Base-by-base conservation (phyloP, 345 rosid genomes). In the Bruguiera parviflora region DNA sequence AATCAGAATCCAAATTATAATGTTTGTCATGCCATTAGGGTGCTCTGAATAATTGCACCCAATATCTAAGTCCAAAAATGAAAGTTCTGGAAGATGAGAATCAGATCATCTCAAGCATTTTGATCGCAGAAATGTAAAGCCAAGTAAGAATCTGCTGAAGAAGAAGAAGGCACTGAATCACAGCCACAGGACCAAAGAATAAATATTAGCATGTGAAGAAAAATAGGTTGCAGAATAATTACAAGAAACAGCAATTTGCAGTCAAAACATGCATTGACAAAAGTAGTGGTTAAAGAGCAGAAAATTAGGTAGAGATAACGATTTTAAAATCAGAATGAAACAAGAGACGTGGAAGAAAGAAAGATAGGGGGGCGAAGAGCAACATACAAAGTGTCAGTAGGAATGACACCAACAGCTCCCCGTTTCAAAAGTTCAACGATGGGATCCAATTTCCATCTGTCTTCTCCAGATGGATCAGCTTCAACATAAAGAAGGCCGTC, bases 351-450 rank as follows among this genome's bases (percentile, higher is more conserved):
- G 9, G 7, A 29, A 46, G 49, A n/a, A 5, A 39, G 4, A 31
- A 4, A 66, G 16, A 39, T 39, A 39, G 19, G 18, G 16, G 16
- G 35, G 25, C 56, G 15, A 39, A 49, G 35, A 33, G 39, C 33
- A 39, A 25, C 80, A 66, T 81, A 94, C 91, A 89, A 78, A 3
- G 97, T 91, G 55, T 94, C 98, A 22, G 98, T 94, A 64, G 98
- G 97, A 65, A 94, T 86, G 71, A 91, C 91, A 31, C 97, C 98
- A 61, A 94, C 97, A 73, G 97, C 98, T 77, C 96, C 97, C 76
- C 84, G 72, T 35, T 85, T 91, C 80, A 94, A 72, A 59, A 91
- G 91, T 9, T 87, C 82, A 52, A 89, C 61, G 19, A 91, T 78
- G 2, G 91, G 84, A 61, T 87, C 85, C 69, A 91, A 74, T 71